Percentiles rank a stretch among this genome's conserved stretches.
Evolutionary conservation across 441 rosid species (phyloP).

Genomic region (Pelargonium citronellum): DNA sequence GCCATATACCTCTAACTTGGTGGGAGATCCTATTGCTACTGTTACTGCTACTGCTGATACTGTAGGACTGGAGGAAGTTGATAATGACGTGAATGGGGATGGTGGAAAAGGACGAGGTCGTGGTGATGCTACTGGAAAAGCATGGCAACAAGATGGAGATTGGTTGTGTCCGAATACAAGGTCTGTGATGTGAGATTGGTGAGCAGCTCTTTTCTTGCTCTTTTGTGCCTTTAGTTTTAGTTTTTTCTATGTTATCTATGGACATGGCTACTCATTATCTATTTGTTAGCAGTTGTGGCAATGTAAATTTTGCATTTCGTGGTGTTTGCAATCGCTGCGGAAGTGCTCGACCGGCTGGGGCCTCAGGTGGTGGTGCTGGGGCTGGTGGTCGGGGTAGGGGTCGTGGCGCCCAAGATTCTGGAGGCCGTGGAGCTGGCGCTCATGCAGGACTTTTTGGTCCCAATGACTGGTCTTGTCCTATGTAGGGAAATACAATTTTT

Average conservation of each 20-base stretch:
- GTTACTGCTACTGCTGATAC: conserved; percentile 27
- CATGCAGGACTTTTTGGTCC: conserved; percentile 90
- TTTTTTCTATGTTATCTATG: conserved; percentile 13
- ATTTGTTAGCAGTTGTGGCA: conserved; percentile 68
- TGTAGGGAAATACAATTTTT: conserved; percentile 48
- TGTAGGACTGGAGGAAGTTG: conserved; percentile 42
- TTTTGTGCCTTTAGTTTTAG: conserved; percentile 27
- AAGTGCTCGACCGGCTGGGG: conserved; percentile 88
- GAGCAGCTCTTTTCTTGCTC: conserved; percentile 91
- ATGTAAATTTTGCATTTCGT: conserved; percentile 92
- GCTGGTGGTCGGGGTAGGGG: conserved; percentile 84
- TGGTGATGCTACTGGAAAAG: conserved; percentile 62
- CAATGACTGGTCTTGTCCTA: conserved; percentile 97
- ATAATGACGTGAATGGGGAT: conserved; percentile 40
- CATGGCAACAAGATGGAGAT: conserved; percentile 95
- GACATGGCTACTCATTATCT: conserved; percentile 24
- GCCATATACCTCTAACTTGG: conserved; percentile 20
- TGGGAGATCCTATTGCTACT: conserved; percentile 21
- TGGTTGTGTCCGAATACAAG: conserved; percentile 99
- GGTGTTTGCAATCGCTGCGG: conserved; percentile 96
- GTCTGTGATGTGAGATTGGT: conserved; percentile 99
- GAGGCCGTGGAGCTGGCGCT: conserved; percentile 44
- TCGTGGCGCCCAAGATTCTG: conserved; percentile 51
- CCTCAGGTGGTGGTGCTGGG: conserved; percentile 62
- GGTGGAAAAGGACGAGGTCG: conserved; percentile 73